Evolutionary conservation across 805 yeast genomes (phyloP).

Genomic region (Sugiyamaella qingdaonensis): DNA sequence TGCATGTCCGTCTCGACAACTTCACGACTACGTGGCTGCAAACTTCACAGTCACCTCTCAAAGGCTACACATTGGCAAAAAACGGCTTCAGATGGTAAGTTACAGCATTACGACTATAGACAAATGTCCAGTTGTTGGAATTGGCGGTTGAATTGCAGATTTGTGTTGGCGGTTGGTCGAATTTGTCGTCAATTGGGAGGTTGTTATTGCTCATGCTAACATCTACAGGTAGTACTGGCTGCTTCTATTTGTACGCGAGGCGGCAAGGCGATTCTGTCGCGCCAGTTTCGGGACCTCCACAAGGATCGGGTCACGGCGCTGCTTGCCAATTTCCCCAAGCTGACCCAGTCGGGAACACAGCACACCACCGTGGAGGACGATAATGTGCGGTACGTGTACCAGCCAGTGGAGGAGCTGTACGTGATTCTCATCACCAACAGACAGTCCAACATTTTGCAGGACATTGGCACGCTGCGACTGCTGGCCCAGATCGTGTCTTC

Average conservation of each 20-base stretch:
- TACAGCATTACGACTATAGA: not conserved
- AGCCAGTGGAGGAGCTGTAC: conserved; percentile 91
- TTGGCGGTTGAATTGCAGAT: not conserved
- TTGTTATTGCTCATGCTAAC: not conserved
- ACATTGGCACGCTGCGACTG: conserved; percentile 83
- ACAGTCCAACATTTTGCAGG: conserved; percentile 88
- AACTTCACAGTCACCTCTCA: not conserved
- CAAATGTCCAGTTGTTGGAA: not conserved
- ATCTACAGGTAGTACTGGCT: conserved; percentile 49
- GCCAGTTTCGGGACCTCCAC: conserved; percentile 84
- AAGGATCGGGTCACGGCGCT: conserved; percentile 83
- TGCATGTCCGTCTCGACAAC: not conserved
- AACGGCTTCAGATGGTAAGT: not conserved
- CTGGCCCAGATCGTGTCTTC: conserved; percentile 79
- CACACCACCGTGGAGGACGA: conserved; percentile 94
- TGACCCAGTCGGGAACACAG: conserved; percentile 68
- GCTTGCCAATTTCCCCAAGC: conserved; percentile 77
- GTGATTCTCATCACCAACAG: conserved; percentile 87
- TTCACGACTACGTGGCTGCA: not conserved
- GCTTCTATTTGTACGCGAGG: conserved; percentile 92
- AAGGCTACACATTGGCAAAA: not conserved
- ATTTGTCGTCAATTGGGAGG: not conserved
- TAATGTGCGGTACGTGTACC: conserved; percentile 87
- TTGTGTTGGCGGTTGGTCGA: not conserved
- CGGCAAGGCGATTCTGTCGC: conserved; percentile 86